Percentiles rank a stretch among this genome's conserved stretches.
Conservation (phyloP, 2,329 filamentous ascomycete species). For the Teratosphaeria gauchensis region DNA sequence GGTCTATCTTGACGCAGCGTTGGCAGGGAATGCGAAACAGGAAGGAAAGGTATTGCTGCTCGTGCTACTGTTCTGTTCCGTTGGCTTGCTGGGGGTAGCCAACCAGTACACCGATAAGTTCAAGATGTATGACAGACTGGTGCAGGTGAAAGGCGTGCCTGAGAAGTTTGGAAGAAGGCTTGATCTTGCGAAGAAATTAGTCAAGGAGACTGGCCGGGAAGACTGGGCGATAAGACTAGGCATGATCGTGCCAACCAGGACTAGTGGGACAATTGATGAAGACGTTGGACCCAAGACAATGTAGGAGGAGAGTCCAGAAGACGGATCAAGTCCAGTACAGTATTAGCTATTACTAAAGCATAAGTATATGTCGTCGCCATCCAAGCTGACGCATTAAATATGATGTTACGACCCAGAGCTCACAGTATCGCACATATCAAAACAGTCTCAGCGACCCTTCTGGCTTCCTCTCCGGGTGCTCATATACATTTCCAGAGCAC, state of each 20-base stretch:
- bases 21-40: conserved; percentile 48
- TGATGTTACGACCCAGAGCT: not conserved
- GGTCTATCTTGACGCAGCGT: conserved; percentile 48
- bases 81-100: conserved; percentile 44
- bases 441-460: not conserved
- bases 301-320: not conserved
- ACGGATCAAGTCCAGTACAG: not conserved
- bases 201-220: conserved; percentile 32
- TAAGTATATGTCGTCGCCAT: not conserved
- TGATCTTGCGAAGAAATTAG: conserved; percentile 30
- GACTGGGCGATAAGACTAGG: conserved; percentile 22
- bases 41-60: conserved; percentile 44
- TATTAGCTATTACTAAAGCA: conserved; percentile 20
- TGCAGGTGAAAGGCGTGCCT: conserved; percentile 18
- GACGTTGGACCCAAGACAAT: not conserved
- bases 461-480: conserved; percentile 5
- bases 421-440: not conserved
- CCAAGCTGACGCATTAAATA: not conserved
- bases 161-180: conserved; percentile 26
- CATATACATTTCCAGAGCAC: conserved; percentile 30
- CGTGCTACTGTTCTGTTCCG: conserved; percentile 43
- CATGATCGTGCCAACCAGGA: conserved; percentile 3
- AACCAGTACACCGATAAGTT: conserved; percentile 42
- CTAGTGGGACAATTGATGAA: not conserved
- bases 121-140: conserved; percentile 41